A percentile compares a stretch with the other conserved stretches of the same genome.
Conservation (phyloP, 1,284 basidiomycete species). For the Vanrija sp. region DNA sequence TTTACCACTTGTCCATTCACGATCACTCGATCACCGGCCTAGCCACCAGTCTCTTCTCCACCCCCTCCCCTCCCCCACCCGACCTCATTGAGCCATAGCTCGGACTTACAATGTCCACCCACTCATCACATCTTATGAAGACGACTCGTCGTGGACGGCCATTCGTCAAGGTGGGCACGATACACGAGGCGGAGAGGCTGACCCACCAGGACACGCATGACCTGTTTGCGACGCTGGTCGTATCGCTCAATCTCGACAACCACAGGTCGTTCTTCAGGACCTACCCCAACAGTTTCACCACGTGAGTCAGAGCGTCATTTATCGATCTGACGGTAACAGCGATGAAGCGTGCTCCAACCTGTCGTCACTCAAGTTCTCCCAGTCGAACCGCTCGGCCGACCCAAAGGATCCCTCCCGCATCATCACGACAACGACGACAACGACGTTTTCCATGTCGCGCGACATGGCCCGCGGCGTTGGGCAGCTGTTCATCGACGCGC, state of each 20-base stretch:
- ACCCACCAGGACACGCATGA: conserved; percentile 86
- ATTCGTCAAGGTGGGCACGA: conserved; percentile 83
- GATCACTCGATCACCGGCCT: background rate
- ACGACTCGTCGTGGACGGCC: conserved; percentile 89
- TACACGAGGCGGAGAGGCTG: no score
- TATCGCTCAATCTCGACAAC: conserved; percentile 80
- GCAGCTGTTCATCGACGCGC: conserved; percentile 98
- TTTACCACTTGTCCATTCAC: no score
- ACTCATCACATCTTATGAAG: conserved; percentile 86
- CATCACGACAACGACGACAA: conserved; percentile 97
- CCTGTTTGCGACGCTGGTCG: conserved; percentile 93
- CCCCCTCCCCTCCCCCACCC: no score
- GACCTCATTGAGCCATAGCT: no score
- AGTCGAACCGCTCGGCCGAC: conserved; percentile 96
- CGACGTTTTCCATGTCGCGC: conserved; percentile 98
- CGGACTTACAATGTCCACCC: conserved; percentile 25
- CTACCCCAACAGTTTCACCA: conserved; percentile 92
- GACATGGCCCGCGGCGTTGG: conserved; percentile 99
- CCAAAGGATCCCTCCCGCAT: conserved; percentile 95
- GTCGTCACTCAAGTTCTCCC: conserved; percentile 94
- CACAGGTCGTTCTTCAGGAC: conserved; percentile 96
- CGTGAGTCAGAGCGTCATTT: conserved; percentile 57
- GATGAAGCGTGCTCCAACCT: conserved; percentile 94
- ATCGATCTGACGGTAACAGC: conserved; percentile 50
- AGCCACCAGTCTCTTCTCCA: no score